Base-by-base conservation (phyloP, 768 basidiomycete species). In the Boletus vinaceobasis region DNA sequence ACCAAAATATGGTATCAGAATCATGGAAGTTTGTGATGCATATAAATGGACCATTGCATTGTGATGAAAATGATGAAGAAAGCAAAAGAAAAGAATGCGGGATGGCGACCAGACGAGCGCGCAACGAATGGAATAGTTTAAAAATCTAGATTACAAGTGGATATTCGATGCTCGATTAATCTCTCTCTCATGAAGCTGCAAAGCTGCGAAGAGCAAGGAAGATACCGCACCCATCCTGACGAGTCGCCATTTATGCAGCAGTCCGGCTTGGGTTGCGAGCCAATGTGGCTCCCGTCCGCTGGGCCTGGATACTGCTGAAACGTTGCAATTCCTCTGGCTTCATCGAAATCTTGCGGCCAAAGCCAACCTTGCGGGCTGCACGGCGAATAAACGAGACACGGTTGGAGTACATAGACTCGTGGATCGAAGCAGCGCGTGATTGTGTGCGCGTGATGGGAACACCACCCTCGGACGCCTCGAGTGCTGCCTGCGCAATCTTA, bases 351-450 rank as follows among this genome's bases (percentile, higher is more conserved):
- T 86, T 86, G 64, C 83, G 80, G 49, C 89, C 88, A 71, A 97
- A 93, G 57, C 93, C 91, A 67, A 95, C 90, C 74, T 89, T 89
- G 74, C 88, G 83, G 53, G 82, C 87, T 50, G 92, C 92, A 56
- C 92, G 87, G 64, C 85, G 85, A 68, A 98, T 86, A 83, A 98
- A 98, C 59, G 82, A 85, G 50, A 92, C 90, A 81, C 95, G 92
- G 74, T 97, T 97, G 50, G 90, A 90, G 82, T 97, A 98, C 62
- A 96, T 71, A 11, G 89, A 90, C 74, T 94, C 92, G 76, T 95
- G 90, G 64, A 93, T 78, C 35, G 90, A 93, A 14, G 89, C 90
- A 27, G 84, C 90, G 64, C 95, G 91, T 2, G 93, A 96, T 62
- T 87, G 85, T 35, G 93, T 97, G 65, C 94, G 88, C 31, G 80